phyloP scores from a whole-genome alignment of 2,329 filamentous ascomycete genomes.

The Colletotrichum lupini region DNA sequence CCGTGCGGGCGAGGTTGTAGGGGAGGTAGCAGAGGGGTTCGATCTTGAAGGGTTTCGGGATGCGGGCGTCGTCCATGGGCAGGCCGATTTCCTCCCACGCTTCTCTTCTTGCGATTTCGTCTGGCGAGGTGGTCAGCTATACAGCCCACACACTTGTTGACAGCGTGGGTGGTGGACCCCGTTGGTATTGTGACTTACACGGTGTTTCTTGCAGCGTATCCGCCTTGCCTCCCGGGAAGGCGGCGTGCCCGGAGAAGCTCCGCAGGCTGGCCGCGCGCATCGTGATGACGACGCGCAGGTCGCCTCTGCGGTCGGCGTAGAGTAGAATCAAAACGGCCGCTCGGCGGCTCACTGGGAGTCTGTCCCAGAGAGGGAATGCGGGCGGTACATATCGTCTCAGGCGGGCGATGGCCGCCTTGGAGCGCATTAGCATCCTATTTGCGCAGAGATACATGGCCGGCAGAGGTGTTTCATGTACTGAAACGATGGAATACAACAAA shows the following conservation, averaged over 20 bases:
- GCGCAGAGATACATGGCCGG: constrained; percentile 35
- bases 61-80: constrained; percentile 73
- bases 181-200: constrained; percentile 54
- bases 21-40: constrained; percentile 91
- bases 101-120: constrained; percentile 88
- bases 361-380: constrained; percentile 71
- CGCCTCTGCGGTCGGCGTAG: constrained; percentile 84
- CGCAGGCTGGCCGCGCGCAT: constrained; percentile 73
- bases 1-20: constrained; percentile 77
- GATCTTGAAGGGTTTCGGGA: constrained; percentile 83
- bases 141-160: too few species aligned
- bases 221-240: constrained; percentile 83
- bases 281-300: constrained; percentile 78
- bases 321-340: constrained; percentile 90
- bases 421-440: constrained; percentile 36
- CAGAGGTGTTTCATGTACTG: constrained; percentile 25
- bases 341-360: constrained; percentile 71
- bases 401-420: constrained; percentile 68
- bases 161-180: too few species aligned
- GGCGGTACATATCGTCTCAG: constrained; percentile 71
- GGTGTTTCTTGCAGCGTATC: constrained; percentile 68
- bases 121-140: constrained; percentile 47
- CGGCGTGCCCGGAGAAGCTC: constrained; percentile 85
- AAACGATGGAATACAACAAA: not conserved
- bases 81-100: constrained; percentile 95